These are phyloP conservation scores for Prunus kanzakura DNA, from an alignment of 306 rosid species.

Conservation along the genomic window DNA sequence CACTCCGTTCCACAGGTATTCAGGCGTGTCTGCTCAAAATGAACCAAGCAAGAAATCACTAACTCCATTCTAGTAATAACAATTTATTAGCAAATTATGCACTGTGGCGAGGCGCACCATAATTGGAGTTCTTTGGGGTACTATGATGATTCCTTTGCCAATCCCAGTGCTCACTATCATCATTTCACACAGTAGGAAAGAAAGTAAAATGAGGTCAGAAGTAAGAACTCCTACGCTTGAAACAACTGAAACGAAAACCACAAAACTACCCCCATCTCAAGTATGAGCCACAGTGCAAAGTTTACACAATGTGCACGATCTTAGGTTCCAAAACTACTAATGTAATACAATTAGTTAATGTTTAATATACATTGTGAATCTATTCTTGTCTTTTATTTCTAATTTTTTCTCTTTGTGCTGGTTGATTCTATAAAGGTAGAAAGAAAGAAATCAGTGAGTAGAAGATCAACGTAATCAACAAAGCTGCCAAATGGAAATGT, in stretches of 20 bases:
- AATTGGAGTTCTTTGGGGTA: slow-evolving; percentile 40
- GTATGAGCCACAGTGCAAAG: slow-evolving; percentile 6
- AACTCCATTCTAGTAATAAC: not conserved
- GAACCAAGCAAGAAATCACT: slow-evolving; percentile 15
- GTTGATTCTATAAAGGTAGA: not conserved
- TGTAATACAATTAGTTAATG: not conserved
- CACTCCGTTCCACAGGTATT: slow-evolving; percentile 57
- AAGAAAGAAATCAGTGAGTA: not conserved
- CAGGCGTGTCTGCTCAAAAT: slow-evolving; percentile 46
- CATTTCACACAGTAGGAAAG: slow-evolving; percentile 20
- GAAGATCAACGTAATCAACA: not conserved
- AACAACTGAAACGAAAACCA: slow-evolving; percentile 11
- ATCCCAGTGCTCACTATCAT: slow-evolving; percentile 52
- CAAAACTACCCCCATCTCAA: slow-evolving; percentile 5
- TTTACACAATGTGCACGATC: slow-evolving; percentile 7
- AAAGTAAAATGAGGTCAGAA: slow-evolving; percentile 7
- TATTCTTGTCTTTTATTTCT: not conserved
- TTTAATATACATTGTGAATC: not conserved
- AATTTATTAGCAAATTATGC: slow-evolving; percentile 1
- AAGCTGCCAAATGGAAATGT: not conserved
- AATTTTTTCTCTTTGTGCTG: not conserved
- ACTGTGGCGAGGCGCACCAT: slow-evolving; percentile 36
- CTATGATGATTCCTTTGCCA: slow-evolving; percentile 49
- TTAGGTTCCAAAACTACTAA: slow-evolving; percentile 3
- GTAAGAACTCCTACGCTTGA: slow-evolving; percentile 3